Percentiles rank a stretch among this genome's conserved stretches.
Conservation (phyloP, 179 eudicot species). For the Nepenthes alata region DNA sequence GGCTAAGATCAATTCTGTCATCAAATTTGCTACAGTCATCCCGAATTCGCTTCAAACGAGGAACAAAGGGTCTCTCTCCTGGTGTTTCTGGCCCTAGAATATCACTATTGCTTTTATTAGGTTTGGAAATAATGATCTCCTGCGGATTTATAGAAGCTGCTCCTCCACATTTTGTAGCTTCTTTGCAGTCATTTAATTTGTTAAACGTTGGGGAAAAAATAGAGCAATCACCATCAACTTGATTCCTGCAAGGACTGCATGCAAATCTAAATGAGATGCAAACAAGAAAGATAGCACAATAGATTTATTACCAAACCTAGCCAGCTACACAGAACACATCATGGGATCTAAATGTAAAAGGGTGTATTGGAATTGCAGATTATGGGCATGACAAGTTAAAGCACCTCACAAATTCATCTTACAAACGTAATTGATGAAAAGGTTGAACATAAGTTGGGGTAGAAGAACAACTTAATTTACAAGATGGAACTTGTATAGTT, state of each 20-base stretch:
- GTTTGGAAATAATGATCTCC: constrained; percentile 10
- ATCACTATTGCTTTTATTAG: constrained; percentile 22
- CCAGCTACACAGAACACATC: neutral
- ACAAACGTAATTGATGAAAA: too few relatives aligned
- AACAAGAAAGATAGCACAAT: neutral
- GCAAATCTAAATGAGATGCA: neutral
- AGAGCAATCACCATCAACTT: constrained; percentile 16
- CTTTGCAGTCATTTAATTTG: constrained; percentile 27
- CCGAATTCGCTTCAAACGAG: constrained; percentile 70
- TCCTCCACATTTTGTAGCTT: constrained; percentile 10
- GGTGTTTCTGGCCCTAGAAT: constrained; percentile 62
- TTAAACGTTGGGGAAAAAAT: constrained; percentile 20
- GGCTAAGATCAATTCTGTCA: constrained; percentile 18
- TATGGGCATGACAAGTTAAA: too few relatives aligned
- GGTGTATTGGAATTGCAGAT: too few relatives aligned
- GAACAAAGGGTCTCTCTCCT: constrained; percentile 55
- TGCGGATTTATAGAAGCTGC: constrained; percentile 14
- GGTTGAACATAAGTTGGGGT: too few relatives aligned
- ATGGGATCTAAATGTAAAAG: too few relatives aligned
- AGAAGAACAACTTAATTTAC: too few relatives aligned
- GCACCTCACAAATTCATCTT: too few relatives aligned
- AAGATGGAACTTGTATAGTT: too few relatives aligned
- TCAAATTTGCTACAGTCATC: constrained; percentile 37
- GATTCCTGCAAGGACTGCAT: constrained; percentile 27
- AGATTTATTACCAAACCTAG: neutral